These are phyloP conservation scores for Boletus barrowsii DNA, from an alignment of 768 basidiomycete genomes.

Conservation along the genomic window DNA sequence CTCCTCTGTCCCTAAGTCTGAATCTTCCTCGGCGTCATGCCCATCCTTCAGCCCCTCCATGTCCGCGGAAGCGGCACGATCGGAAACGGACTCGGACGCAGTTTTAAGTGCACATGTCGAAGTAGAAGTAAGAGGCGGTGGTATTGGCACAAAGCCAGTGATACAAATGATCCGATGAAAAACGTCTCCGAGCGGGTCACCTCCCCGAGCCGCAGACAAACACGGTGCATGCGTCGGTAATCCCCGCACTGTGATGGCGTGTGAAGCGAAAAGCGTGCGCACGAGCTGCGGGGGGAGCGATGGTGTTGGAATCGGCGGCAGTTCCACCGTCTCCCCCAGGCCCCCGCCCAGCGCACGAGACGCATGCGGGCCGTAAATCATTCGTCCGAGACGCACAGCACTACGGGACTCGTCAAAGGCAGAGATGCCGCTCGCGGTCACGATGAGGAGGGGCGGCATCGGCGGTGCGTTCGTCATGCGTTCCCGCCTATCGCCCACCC, in stretches of 20 bases:
- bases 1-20: not conserved
- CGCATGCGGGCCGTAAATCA: slow-evolving; percentile 20
- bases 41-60: not conserved
- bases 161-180: slow-evolving; percentile 44
- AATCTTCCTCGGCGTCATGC: not conserved
- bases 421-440: slow-evolving; percentile 19
- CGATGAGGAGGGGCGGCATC: slow-evolving; percentile 29
- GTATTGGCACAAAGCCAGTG: slow-evolving; percentile 40
- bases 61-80: not conserved
- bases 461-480: slow-evolving; percentile 32
- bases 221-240: slow-evolving; percentile 8
- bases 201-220: slow-evolving; percentile 20
- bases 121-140: slow-evolving; percentile 10
- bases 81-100: not conserved
- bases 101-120: not conserved
- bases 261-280: slow-evolving; percentile 22
- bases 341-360: not conserved
- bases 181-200: slow-evolving; percentile 32
- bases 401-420: slow-evolving; percentile 22
- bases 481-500: slow-evolving; percentile 6
- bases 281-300: slow-evolving; percentile 35
- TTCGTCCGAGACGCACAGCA: slow-evolving; percentile 17
- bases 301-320: slow-evolving; percentile 13
- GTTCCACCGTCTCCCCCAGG: not conserved
- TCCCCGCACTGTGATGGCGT: slow-evolving; percentile 22